Percentiles rank a stretch among this genome's conserved stretches.
phyloP scores from a whole-genome alignment of 108 stramenopile genomes.

The Stephanodiscus minutulus region DNA sequence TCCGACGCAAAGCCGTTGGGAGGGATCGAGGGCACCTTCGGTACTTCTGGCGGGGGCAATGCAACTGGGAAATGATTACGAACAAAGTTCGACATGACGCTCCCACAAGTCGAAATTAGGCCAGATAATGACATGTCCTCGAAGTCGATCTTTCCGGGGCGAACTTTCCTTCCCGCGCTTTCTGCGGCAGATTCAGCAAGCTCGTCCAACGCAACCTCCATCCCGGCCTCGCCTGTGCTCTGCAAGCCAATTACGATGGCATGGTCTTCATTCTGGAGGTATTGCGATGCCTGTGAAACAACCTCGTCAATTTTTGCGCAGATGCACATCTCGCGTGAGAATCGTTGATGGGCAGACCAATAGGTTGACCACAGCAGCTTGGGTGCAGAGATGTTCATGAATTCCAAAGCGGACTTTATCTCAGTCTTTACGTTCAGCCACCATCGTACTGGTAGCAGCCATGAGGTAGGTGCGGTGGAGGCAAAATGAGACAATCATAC shows the following conservation, averaged over 20 bases:
- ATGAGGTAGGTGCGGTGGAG: background rate
- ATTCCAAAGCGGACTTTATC: conserved; percentile 43
- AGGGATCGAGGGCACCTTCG: conserved; percentile 44
- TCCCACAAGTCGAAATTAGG: conserved; percentile 47
- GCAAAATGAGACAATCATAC: background rate
- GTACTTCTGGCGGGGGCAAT: conserved; percentile 42
- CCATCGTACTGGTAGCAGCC: conserved; percentile 33
- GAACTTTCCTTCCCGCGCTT: conserved; percentile 11
- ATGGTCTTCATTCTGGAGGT: conserved; percentile 47
- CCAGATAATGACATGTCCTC: conserved; percentile 36
- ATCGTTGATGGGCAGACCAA: conserved; percentile 84
- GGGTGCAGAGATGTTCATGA: conserved; percentile 35
- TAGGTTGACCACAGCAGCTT: conserved; percentile 55
- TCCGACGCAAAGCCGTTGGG: conserved; percentile 36
- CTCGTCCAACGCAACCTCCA: conserved; percentile 51
- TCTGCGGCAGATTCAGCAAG: conserved; percentile 28
- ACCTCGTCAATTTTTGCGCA: conserved; percentile 73
- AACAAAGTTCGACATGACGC: conserved; percentile 50
- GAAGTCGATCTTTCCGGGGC: conserved; percentile 20
- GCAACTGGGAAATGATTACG: conserved; percentile 57
- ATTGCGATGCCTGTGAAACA: conserved; percentile 51
- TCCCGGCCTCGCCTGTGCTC: conserved; percentile 77
- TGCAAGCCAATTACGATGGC: conserved; percentile 82
- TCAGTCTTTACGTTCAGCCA: conserved; percentile 58
- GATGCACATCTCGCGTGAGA: conserved; percentile 77